phyloP scores from a whole-genome alignment of 371 early-diverging fungal genomes.

The Gilbertella persicaria region DNA sequence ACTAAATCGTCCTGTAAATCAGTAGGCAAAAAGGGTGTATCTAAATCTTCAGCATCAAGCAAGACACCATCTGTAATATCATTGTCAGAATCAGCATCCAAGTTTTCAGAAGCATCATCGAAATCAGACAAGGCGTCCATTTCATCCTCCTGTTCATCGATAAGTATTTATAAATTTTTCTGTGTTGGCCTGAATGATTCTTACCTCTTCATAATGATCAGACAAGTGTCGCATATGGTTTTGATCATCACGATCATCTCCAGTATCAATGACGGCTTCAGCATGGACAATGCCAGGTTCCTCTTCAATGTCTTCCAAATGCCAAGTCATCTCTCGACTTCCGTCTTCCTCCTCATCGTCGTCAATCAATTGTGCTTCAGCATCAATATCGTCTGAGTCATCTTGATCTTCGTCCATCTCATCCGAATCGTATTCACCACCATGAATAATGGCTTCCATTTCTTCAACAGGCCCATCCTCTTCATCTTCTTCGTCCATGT shows the following conservation, averaged over 20 bases:
- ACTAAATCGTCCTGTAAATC: constrained; percentile 33
- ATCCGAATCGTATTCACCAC: constrained; percentile 50
- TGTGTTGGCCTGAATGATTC: background rate
- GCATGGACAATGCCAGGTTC: constrained; percentile 51
- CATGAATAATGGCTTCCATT: constrained; percentile 70
- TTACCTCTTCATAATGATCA: constrained; percentile 41
- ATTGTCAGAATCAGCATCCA: constrained; percentile 47
- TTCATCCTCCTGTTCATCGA: constrained; percentile 37
- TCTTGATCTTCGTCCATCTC: constrained; percentile 52
- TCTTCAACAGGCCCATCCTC: constrained; percentile 61
- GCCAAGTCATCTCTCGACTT: constrained; percentile 53
- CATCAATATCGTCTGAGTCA: constrained; percentile 42
- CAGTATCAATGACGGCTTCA: constrained; percentile 46
- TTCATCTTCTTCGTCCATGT: constrained; percentile 64
- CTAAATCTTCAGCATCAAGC: constrained; percentile 58
- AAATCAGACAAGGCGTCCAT: constrained; percentile 49
- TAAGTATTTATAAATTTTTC: background rate
- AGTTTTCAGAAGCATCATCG: constrained; percentile 55
- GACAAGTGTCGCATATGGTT: constrained; percentile 30
- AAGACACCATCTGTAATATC: constrained; percentile 47
- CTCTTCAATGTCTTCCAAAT: constrained; percentile 56
- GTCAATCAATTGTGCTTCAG: constrained; percentile 46
- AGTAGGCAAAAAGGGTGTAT: constrained; percentile 57
- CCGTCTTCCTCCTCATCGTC: constrained; percentile 54
- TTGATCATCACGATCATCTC: constrained; percentile 42